A percentile compares a stretch with the other conserved stretches of the same genome.
phyloP scores from a whole-genome alignment of 2,329 filamentous ascomycete species.

The Sphaceloma murrayae region DNA sequence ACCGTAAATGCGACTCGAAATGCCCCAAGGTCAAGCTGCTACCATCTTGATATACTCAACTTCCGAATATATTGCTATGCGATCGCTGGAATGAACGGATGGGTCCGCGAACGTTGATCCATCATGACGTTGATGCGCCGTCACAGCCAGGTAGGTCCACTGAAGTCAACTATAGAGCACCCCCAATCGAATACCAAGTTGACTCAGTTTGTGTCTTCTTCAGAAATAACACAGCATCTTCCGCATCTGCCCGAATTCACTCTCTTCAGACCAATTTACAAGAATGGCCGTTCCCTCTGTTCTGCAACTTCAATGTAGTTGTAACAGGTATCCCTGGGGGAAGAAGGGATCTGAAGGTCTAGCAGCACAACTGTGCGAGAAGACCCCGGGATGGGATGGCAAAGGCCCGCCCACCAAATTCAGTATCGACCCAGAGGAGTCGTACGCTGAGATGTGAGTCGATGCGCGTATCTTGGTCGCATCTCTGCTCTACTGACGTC shows the following conservation, averaged over 20 bases:
- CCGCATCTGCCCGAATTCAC: too few relatives aligned
- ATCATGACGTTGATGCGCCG: slow-evolving; percentile 15
- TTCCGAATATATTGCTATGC: too few relatives aligned
- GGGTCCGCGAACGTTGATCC: slow-evolving; percentile 8
- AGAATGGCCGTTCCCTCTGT: slow-evolving; percentile 41
- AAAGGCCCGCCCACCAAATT: slow-evolving; percentile 34
- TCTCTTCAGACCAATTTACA: neutral
- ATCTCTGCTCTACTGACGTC: too few relatives aligned
- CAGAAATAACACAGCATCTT: too few relatives aligned
- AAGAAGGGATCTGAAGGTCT: slow-evolving; percentile 57
- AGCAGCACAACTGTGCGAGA: slow-evolving; percentile 54
- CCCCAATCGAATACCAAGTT: neutral
- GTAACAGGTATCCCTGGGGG: slow-evolving; percentile 61
- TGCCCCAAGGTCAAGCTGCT: too few relatives aligned
- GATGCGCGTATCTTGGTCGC: neutral
- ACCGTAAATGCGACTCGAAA: too few relatives aligned
- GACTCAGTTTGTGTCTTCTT: neutral
- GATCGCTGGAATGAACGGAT: too few relatives aligned
- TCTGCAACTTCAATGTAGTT: slow-evolving; percentile 45
- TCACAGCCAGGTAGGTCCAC: neutral
- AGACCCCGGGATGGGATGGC: slow-evolving; percentile 47
- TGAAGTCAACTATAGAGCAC: neutral
- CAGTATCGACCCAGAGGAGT: slow-evolving; percentile 52
- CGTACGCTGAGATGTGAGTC: slow-evolving; percentile 51
- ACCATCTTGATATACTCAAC: too few relatives aligned